phyloP scores from a whole-genome alignment of 164 flowering plant species.

The Magnolia kwangsiensis region DNA sequence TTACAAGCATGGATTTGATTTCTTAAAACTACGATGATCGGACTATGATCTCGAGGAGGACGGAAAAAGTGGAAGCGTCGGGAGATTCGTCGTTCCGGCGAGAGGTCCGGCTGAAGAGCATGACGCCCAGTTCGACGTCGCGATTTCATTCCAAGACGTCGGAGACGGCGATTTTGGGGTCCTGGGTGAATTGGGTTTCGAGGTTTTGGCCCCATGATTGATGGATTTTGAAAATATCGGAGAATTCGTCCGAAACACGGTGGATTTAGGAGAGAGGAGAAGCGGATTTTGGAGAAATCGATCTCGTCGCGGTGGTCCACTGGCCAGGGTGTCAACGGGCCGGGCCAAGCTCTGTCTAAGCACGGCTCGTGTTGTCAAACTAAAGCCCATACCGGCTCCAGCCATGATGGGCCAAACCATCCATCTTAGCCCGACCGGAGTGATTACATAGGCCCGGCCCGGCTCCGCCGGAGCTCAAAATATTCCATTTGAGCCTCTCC shows the following conservation, averaged over 20 bases:
- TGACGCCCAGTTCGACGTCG: slow-evolving; percentile 45
- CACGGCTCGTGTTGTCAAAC: no score
- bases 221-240: slow-evolving; percentile 39
- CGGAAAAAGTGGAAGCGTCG: neutral
- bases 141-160: slow-evolving; percentile 51
- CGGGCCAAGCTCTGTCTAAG: no score
- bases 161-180: slow-evolving; percentile 29
- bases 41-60: neutral
- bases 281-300: slow-evolving; percentile 17
- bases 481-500: no score
- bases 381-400: no score
- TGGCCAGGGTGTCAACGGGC: no score
- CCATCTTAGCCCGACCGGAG: no score
- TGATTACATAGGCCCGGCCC: no score
- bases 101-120: slow-evolving; percentile 51
- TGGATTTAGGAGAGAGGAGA: slow-evolving; percentile 20
- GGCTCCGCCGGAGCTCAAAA: no score
- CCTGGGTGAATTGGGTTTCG: slow-evolving; percentile 32
- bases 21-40: neutral
- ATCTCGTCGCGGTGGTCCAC: slow-evolving; percentile 1
- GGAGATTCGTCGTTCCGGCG: neutral
- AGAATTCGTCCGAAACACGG: slow-evolving; percentile 32
- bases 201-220: slow-evolving; percentile 39
- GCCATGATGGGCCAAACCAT: no score
- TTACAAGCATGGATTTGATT: neutral